phyloP scores from a whole-genome alignment of 495 filamentous ascomycete species.

The Mytilinidion resinicola region DNA sequence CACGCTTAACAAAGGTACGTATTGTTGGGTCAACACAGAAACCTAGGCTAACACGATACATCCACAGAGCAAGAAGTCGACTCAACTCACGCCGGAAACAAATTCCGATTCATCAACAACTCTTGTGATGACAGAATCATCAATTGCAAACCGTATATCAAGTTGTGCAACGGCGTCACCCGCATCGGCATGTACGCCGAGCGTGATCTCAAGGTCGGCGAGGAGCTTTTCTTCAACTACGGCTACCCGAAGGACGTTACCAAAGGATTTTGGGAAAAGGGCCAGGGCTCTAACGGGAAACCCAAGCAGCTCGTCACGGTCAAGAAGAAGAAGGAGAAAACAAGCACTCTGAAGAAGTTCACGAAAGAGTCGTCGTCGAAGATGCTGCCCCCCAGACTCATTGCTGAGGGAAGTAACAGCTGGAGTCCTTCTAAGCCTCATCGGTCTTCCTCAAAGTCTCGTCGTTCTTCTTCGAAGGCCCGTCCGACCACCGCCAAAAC shows the following conservation, averaged over 20 bases:
- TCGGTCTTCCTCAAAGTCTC: too few relatives aligned
- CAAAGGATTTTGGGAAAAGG: conserved; percentile 9
- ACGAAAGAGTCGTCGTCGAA: neutral
- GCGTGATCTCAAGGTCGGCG: conserved; percentile 52
- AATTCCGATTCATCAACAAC: conserved; percentile 65
- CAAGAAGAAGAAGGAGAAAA: neutral
- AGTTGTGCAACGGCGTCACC: conserved; percentile 58
- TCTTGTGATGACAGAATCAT: conserved; percentile 40
- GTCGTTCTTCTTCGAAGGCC: too few relatives aligned
- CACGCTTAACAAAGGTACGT: conserved; percentile 49
- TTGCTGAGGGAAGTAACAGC: too few relatives aligned
- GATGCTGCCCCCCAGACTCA: neutral
- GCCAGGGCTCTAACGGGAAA: neutral
- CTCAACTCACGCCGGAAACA: conserved; percentile 44
- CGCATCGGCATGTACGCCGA: conserved; percentile 62
- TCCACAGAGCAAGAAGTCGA: conserved; percentile 40
- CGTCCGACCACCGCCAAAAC: neutral
- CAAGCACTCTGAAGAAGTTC: neutral
- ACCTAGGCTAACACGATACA: conserved; percentile 42
- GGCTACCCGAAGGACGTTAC: conserved; percentile 31
- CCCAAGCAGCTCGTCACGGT: neutral
- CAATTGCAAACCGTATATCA: conserved; percentile 52
- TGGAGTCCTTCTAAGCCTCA: too few relatives aligned
- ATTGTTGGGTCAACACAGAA: neutral
- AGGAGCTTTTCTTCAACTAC: conserved; percentile 70